A percentile compares a stretch with the other conserved stretches of the same genome.
Evolutionary conservation across 139 green algal species (phyloP).

Genomic region (Haematococcus lacustris): DNA sequence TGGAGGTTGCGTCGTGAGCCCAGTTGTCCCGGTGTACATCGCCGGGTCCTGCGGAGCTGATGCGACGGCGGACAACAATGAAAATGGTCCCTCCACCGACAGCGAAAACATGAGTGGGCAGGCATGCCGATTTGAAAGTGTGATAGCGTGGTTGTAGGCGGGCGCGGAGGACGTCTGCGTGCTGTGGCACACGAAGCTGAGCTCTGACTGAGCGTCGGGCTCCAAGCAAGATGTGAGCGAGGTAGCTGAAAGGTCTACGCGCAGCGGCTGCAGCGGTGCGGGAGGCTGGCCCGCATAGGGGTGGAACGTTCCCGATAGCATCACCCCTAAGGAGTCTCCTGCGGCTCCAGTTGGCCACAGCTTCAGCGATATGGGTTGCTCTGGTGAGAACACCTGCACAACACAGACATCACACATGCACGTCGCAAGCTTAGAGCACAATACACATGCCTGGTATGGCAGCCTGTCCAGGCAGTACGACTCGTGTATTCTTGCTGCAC

Average conservation of each 20-base stretch:
- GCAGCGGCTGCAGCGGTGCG: slow-evolving; percentile 28
- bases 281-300: slow-evolving; percentile 27
- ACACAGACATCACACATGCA: too few species aligned
- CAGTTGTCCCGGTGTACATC: slow-evolving; percentile 21
- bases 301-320: slow-evolving; percentile 36
- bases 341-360: slow-evolving; percentile 7
- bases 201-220: slow-evolving; percentile 19
- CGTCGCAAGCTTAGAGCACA: too few species aligned
- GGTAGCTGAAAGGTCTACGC: slow-evolving; percentile 24
- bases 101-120: slow-evolving; percentile 24
- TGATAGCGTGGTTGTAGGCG: slow-evolving; percentile 19
- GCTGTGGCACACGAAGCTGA: slow-evolving; percentile 22
- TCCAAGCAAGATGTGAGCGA: slow-evolving; percentile 14
- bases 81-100: slow-evolving; percentile 17
- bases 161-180: slow-evolving; percentile 14
- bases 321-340: slow-evolving; percentile 15
- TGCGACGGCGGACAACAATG: slow-evolving; percentile 11
- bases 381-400: slow-evolving; percentile 12
- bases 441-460: too few species aligned
- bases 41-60: slow-evolving; percentile 29
- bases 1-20: neutral
- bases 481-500: too few species aligned
- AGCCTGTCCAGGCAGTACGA: too few species aligned
- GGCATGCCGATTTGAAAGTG: slow-evolving; percentile 17
- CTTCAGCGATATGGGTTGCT: slow-evolving; percentile 10